Conservation (phyloP, 176 grass and related monocot genomes). For the sorghum (Sorghum bicolor) region Sorghum_bicolor_NCBIv3 NC_012875.2:54697501-54698000, state of each 20-base stretch:
- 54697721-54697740: background rate
- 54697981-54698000: background rate
- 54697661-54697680: background rate
- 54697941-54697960: slow-evolving; percentile 7
- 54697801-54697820: background rate
- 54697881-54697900: background rate
- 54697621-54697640: background rate
- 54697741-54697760: background rate
- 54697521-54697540: too few species aligned
- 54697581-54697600: background rate
- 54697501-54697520: background rate
- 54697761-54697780: slow-evolving; percentile 7
- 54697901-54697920: background rate
- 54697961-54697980: background rate
- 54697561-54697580: too few species aligned
- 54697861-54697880: slow-evolving; percentile 3
- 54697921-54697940: background rate
- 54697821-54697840: background rate
- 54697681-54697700: background rate
- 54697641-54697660: background rate
- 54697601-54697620: background rate
- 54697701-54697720: background rate
- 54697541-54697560: too few species aligned
- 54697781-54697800: background rate
- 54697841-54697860: background rate